Percentiles rank a stretch among this genome's conserved stretches.
These are phyloP conservation scores for Cichorium intybus DNA, from an alignment of 140 eudicot species.

Conservation along the genomic window DNA sequence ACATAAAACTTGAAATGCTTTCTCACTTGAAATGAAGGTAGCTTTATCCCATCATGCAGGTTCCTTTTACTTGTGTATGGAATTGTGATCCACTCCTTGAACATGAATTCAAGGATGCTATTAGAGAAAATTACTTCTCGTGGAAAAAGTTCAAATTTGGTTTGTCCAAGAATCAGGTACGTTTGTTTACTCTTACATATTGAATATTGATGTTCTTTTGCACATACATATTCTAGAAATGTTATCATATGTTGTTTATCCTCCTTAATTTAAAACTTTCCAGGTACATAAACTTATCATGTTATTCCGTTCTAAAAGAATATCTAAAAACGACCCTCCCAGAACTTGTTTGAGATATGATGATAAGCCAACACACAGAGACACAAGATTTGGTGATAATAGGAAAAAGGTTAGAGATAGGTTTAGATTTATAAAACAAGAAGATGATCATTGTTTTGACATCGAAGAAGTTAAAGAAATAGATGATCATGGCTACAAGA, in stretches of 20 bases:
- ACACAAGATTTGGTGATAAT: slow-evolving; percentile 14
- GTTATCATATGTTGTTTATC: neutral
- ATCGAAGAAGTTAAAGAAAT: slow-evolving; percentile 18
- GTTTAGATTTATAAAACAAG: slow-evolving; percentile 4
- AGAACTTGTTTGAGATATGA: slow-evolving; percentile 19
- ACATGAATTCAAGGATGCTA: slow-evolving; percentile 52
- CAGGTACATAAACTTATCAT: slow-evolving; percentile 49
- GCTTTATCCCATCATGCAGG: slow-evolving; percentile 40
- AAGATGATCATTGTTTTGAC: neutral
- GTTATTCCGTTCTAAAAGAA: slow-evolving; percentile 36
- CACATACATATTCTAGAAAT: neutral
- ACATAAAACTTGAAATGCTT: too few relatives aligned
- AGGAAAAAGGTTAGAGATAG: slow-evolving; percentile 27
- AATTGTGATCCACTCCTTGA: slow-evolving; percentile 59
- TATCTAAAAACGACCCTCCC: slow-evolving; percentile 17
- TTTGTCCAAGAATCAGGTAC: slow-evolving; percentile 70
- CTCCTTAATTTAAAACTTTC: neutral
- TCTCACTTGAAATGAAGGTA: too few relatives aligned
- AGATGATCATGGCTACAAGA: slow-evolving; percentile 14
- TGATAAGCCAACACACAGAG: slow-evolving; percentile 8
- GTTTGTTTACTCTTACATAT: slow-evolving; percentile 32
- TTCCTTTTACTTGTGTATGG: slow-evolving; percentile 42
- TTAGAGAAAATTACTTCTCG: slow-evolving; percentile 62
- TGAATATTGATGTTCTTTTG: neutral
- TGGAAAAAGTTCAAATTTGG: slow-evolving; percentile 62